phyloP scores from a whole-genome alignment of 257 asterid species.

The Prunella vulgaris region DNA sequence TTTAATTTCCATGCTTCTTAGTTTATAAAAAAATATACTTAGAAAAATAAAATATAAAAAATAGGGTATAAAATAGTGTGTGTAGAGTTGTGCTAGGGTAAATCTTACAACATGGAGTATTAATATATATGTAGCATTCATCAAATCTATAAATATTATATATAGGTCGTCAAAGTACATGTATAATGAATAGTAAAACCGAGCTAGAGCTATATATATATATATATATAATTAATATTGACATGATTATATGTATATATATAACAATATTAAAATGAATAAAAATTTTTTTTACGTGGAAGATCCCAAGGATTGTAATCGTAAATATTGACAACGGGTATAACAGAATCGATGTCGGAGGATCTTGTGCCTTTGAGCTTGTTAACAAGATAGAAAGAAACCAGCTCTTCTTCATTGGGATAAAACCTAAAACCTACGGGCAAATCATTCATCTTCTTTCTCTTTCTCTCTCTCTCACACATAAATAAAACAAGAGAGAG shows the following conservation, averaged over 20 bases:
- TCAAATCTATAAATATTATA: neutral
- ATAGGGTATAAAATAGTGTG: no score
- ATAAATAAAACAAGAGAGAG: neutral
- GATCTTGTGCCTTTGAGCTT: conserved; percentile 37
- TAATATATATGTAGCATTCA: neutral
- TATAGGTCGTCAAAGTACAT: no score
- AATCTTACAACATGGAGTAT: no score
- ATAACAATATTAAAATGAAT: neutral
- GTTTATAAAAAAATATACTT: no score
- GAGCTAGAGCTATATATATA: neutral
- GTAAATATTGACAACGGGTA: conserved; percentile 45
- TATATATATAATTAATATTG: no score
- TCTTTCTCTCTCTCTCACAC: no score
- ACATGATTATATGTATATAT: no score
- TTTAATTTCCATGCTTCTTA: no score
- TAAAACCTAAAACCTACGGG: conserved; percentile 56
- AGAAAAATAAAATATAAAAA: no score
- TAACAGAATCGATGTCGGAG: conserved; percentile 30
- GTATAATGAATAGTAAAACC: neutral
- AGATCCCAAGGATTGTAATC: conserved; percentile 52
- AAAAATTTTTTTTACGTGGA: conserved; percentile 43
- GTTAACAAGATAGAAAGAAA: conserved; percentile 40
- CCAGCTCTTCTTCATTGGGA: conserved; percentile 60
- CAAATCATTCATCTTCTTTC: conserved; percentile 18
- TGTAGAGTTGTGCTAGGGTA: neutral